A percentile compares a stretch with the other conserved stretches of the same genome.
These are phyloP conservation scores for Phaffia australis DNA, from an alignment of 768 basidiomycete genomes.

Conservation along the genomic window DNA sequence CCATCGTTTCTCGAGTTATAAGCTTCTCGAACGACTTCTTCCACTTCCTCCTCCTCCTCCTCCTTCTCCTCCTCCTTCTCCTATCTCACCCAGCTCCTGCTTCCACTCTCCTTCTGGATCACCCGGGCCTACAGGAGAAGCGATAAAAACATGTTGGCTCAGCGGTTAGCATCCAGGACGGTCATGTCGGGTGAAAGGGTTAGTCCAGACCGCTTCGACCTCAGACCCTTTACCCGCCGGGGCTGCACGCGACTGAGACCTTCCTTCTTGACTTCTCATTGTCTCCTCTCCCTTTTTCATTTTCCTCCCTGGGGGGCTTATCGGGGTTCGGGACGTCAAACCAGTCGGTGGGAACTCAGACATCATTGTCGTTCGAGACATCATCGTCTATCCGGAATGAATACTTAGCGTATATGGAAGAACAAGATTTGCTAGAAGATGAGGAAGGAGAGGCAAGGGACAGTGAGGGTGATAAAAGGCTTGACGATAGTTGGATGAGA, in stretches of 20 bases:
- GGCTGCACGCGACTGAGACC: background rate
- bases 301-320: background rate
- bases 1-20: no score
- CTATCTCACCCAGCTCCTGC: background rate
- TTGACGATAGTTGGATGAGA: background rate
- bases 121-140: background rate
- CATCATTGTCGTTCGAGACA: slow-evolving; percentile 23
- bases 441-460: slow-evolving; percentile 10
- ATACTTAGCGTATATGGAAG: slow-evolving; percentile 15
- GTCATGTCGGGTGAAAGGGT: slow-evolving; percentile 16
- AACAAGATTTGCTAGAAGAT: slow-evolving; percentile 23
- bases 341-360: slow-evolving; percentile 15
- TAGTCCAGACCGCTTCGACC: background rate
- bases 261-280: background rate
- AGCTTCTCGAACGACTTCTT: background rate
- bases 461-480: background rate
- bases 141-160: slow-evolving; percentile 9
- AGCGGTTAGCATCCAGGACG: slow-evolving; percentile 14
- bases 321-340: background rate
- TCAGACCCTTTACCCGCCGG: no score
- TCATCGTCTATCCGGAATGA: slow-evolving; percentile 24
- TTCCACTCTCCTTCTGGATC: background rate
- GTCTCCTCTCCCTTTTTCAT: background rate
- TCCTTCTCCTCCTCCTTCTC: background rate
- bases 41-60: background rate